Percentiles rank a stretch among this genome's conserved stretches.
Conservation (phyloP, 169 alveolate species). For the Plasmodium berghei region DNA sequence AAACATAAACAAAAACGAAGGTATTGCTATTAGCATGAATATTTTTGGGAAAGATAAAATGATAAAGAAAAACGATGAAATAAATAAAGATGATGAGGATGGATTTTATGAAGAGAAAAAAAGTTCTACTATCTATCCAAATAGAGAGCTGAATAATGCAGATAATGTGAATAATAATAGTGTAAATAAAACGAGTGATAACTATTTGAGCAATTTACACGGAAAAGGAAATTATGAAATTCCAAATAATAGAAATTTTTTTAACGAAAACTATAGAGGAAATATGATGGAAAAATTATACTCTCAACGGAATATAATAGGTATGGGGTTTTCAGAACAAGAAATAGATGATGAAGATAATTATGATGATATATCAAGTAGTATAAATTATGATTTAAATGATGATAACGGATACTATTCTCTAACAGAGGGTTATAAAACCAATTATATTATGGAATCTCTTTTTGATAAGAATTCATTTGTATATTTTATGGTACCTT, state of each 20-base stretch:
- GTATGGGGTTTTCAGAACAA: too few relatives aligned
- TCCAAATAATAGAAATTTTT: too few relatives aligned
- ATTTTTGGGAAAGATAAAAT: conserved; percentile 7
- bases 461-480: conserved; percentile 63
- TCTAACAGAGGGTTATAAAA: conserved; percentile 66
- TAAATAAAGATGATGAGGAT: not conserved
- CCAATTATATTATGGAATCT: conserved; percentile 74
- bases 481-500: conserved; percentile 68
- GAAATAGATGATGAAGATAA: too few relatives aligned
- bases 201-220: not conserved
- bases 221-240: too few relatives aligned
- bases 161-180: not conserved
- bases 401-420: conserved; percentile 45
- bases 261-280: too few relatives aligned
- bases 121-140: too few relatives aligned
- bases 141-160: not conserved
- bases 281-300: too few relatives aligned
- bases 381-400: conserved; percentile 18
- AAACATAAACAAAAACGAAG: not conserved
- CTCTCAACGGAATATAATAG: too few relatives aligned
- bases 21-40: conserved; percentile 5
- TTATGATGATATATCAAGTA: conserved; percentile 26
- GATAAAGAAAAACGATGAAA: conserved; percentile 15
- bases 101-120: not conserved
- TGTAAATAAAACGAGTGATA: not conserved